Evolutionary conservation across 768 basidiomycete genomes (phyloP), one percentile per base, ranked within the genome.

Genomic region (Boletus rex-veris): DNA sequence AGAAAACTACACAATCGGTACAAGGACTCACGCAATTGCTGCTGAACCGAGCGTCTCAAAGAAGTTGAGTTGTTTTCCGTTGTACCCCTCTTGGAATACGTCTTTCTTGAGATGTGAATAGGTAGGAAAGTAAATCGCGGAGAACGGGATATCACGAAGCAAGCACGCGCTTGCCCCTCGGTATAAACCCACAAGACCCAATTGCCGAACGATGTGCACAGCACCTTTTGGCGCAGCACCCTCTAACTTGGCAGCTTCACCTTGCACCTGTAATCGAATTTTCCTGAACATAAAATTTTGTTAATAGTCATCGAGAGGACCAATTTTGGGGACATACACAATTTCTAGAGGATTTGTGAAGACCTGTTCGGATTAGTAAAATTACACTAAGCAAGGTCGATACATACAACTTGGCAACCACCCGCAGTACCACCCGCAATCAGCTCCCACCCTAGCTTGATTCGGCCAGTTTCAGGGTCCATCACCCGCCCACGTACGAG

Each of bases 301-400:
- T 57, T 5, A 57, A 30, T 5, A 26, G 12, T 47, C 12, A 45
- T 39, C 18, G 1, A 48, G 19, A 36, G 11, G 16, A 39, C n/a
- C 7, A 7, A 39, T 21, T 43, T 33, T 7, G 16, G 12, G 42
- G 14, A 57, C 87, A 57, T 81, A 93, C 91, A 92, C 90, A 72
- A 95, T 95, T 73, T 96, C 93, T 55, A 99, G 74, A 42, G 97
- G 97, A 70, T 98, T 99, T 30, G 97, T 99, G 68, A 99, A 98
- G 50, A 96, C 76, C 94, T 98, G 59, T 14, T 46, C 10, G 45
- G 19, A 8, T 69, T 33, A 66, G 65, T 56, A 52, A 39, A 30
- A 8, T 54, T 39, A 48, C 55, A 54, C 28, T 50, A 44, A 58
- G 31, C 26, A 46, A 49, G 28, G 19, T 43, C 28, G 37, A 26